phyloP scores from a whole-genome alignment of 1,284 basidiomycete species.

The Gomphus bonarii region DNA sequence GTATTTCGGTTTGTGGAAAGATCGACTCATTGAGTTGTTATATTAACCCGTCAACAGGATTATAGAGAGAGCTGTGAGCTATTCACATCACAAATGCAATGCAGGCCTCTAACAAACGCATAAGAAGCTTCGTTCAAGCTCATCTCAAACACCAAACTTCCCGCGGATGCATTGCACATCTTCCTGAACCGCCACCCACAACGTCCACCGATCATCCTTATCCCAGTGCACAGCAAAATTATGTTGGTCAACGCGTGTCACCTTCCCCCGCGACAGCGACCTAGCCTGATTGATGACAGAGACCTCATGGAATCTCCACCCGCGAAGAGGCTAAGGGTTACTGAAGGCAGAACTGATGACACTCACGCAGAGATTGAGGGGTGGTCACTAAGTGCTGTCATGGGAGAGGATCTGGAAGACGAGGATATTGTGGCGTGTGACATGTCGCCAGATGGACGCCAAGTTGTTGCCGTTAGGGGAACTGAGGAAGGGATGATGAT shows the following conservation, averaged over 20 bases:
- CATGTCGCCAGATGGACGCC: slow-evolving; percentile 32
- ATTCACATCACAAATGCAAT: slow-evolving; percentile 16
- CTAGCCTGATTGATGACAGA: slow-evolving; percentile 16
- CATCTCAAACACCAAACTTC: slow-evolving; percentile 38
- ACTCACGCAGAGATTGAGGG: slow-evolving; percentile 14
- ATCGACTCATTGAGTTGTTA: slow-evolving; percentile 1
- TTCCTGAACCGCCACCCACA: slow-evolving; percentile 32
- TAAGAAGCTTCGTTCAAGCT: slow-evolving; percentile 49
- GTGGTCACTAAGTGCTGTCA: slow-evolving; percentile 13
- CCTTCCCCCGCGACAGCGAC: slow-evolving; percentile 29
- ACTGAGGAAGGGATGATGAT: slow-evolving; percentile 24
- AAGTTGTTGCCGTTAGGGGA: slow-evolving; percentile 28
- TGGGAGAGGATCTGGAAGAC: slow-evolving; percentile 8
- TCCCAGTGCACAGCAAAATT: slow-evolving; percentile 33
- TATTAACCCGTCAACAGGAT: slow-evolving; percentile 34
- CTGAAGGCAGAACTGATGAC: slow-evolving; percentile 14
- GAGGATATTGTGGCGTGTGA: slow-evolving; percentile 25
- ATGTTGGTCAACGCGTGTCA: slow-evolving; percentile 37
- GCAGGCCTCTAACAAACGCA: not conserved
- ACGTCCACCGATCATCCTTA: slow-evolving; percentile 42
- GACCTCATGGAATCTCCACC: not conserved
- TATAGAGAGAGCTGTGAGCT: slow-evolving; percentile 57
- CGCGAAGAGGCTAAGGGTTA: slow-evolving; percentile 13
- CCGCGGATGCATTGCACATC: slow-evolving; percentile 29
- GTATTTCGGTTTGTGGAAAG: slow-evolving; percentile 41